Evolutionary conservation across 106 monocot genomes (phyloP).

Genomic region (Allium sativum): DNA sequence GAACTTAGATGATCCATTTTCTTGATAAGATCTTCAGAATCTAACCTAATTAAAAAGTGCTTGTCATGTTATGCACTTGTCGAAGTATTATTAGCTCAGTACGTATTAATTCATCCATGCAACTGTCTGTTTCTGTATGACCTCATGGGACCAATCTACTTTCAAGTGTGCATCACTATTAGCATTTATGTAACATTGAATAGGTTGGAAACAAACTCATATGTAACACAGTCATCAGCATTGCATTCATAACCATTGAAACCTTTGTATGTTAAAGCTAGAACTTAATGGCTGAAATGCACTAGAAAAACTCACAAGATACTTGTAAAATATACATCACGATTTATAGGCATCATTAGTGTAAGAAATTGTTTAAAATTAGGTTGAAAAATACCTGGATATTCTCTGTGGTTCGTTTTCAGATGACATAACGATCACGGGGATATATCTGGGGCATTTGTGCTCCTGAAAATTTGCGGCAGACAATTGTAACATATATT

Average conservation of each 20-base stretch:
- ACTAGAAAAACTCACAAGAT: neutral
- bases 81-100: no score
- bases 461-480: slow-evolving; percentile 31
- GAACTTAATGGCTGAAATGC: neutral
- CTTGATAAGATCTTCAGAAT: neutral
- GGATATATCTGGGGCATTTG: slow-evolving; percentile 33
- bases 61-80: neutral
- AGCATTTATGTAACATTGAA: neutral
- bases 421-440: slow-evolving; percentile 85
- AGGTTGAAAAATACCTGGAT: slow-evolving; percentile 32
- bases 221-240: neutral
- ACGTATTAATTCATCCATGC: neutral
- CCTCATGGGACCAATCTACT: neutral
- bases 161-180: neutral
- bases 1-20: neutral
- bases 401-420: slow-evolving; percentile 85
- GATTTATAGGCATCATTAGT: neutral
- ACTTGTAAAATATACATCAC: neutral
- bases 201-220: neutral
- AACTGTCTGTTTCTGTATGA: neutral
- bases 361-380: no score
- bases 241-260: neutral
- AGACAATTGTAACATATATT: neutral
- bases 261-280: neutral
- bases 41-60: neutral